Evolutionary conservation across 768 basidiomycete genomes (phyloP).

Genomic region (Tylopilus subfusipes): DNA sequence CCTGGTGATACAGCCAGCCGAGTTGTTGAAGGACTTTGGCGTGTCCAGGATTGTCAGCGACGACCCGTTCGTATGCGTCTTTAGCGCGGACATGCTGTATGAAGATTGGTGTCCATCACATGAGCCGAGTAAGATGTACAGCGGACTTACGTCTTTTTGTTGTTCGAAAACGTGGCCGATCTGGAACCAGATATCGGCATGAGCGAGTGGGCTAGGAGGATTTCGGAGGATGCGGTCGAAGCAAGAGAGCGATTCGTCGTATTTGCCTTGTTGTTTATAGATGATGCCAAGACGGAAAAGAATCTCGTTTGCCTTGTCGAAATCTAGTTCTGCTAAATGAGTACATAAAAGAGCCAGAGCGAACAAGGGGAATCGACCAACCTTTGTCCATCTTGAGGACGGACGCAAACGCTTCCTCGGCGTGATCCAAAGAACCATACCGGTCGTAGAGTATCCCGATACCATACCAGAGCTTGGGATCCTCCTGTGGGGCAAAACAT

Average conservation of each 20-base stretch:
- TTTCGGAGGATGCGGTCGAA: conserved; percentile 96
- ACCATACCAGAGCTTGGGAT: conserved; percentile 99
- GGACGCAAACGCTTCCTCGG: conserved; percentile 96
- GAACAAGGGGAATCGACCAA: conserved; percentile 33
- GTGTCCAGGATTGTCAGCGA: conserved; percentile 88
- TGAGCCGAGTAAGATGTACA: not conserved
- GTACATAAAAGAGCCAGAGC: conserved; percentile 23
- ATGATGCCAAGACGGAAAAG: conserved; percentile 98
- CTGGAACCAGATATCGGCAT: conserved; percentile 99
- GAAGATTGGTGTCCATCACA: conserved; percentile 12
- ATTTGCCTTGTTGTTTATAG: conserved; percentile 98
- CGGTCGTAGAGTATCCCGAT: conserved; percentile 99
- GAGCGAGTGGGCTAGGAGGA: conserved; percentile 92
- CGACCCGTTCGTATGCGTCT: conserved; percentile 94
- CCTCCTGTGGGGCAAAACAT: conserved; percentile 51
- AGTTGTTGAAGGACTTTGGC: conserved; percentile 98
- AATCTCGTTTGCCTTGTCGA: conserved; percentile 98
- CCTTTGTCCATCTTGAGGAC: conserved; percentile 97
- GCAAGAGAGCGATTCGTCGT: conserved; percentile 80
- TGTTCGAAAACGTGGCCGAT: conserved; percentile 99
- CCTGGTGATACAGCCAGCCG: conserved; percentile 96
- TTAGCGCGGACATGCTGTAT: conserved; percentile 81
- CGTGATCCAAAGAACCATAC: conserved; percentile 96
- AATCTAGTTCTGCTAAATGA: conserved; percentile 53
- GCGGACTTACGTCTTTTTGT: conserved; percentile 78